Percentiles rank a stretch among this genome's conserved stretches.
Conservation (phyloP, 1,284 basidiomycete genomes). For the Apiotrichum veenhuisii region DNA sequence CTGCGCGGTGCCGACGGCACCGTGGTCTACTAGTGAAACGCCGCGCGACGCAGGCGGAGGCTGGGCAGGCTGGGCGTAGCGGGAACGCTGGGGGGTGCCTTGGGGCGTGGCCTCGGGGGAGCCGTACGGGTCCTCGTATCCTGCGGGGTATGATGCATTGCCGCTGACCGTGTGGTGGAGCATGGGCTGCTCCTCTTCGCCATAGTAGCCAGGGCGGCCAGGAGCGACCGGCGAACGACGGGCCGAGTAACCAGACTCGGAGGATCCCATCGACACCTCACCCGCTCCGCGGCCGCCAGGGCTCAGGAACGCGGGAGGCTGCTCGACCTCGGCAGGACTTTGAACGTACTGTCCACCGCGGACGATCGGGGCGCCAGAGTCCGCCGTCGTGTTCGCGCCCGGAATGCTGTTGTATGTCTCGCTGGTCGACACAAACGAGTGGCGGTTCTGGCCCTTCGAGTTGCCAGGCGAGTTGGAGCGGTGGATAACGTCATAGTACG, state of each 20-base stretch:
- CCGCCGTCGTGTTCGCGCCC: constrained; percentile 38
- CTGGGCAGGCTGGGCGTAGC: constrained; percentile 8
- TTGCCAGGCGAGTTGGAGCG: constrained; percentile 43
- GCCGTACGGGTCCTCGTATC: constrained; percentile 21
- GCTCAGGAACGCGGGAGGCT: constrained; percentile 39
- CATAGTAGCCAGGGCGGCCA: constrained; percentile 10
- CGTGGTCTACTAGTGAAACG: constrained; percentile 69
- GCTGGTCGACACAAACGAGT: constrained; percentile 70
- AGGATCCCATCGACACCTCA: constrained; percentile 38
- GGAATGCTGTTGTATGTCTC: constrained; percentile 57
- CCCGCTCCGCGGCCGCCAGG: constrained; percentile 32
- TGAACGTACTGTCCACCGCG: constrained; percentile 57
- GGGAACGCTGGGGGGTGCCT: constrained; percentile 26
- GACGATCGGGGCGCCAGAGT: constrained; percentile 22
- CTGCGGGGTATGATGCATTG: constrained; percentile 29
- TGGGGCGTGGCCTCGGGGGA: constrained; percentile 3
- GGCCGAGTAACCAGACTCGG: constrained; percentile 34
- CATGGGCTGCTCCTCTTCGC: constrained; percentile 58
- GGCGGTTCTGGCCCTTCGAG: constrained; percentile 52
- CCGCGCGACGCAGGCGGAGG: constrained; percentile 55
- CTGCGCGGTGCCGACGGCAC: constrained; percentile 72
- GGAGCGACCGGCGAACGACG: constrained; percentile 2
- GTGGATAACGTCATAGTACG: constrained; percentile 50
- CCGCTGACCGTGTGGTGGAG: constrained; percentile 23
- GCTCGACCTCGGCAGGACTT: constrained; percentile 61